Conservation (phyloP, 2,329 filamentous ascomycete species). For the Venturia effusa region DNA sequence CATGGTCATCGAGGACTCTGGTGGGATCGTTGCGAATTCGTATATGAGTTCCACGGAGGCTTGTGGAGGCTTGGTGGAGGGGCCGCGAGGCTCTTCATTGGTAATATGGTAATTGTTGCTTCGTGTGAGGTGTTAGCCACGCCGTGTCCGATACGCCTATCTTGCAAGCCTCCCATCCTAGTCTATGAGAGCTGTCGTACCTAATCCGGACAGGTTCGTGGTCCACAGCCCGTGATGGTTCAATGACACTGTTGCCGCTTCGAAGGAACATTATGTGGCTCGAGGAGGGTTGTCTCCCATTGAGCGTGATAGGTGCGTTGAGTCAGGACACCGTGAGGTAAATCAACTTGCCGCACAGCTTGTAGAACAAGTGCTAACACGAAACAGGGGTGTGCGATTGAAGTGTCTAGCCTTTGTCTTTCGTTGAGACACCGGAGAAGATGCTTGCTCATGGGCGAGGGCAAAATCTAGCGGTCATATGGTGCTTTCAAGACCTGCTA, state of each 20-base stretch:
- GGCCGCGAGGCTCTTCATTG: neutral
- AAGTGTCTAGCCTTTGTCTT: neutral
- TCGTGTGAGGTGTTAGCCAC: neutral
- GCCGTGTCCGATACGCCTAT: neutral
- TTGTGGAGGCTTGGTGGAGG: too few relatives aligned
- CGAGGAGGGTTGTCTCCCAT: neutral
- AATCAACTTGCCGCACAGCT: neutral
- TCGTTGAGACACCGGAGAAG: neutral
- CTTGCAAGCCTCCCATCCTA: neutral
- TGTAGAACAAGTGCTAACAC: neutral
- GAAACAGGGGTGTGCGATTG: neutral
- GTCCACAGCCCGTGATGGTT: neutral
- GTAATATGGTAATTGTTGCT: neutral
- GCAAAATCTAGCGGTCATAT: neutral
- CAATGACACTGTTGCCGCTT: neutral
- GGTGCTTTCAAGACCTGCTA: neutral
- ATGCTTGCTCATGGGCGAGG: neutral
- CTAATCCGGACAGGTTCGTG: neutral
- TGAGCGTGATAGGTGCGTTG: neutral
- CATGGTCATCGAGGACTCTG: too few relatives aligned
- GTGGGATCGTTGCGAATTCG: too few relatives aligned
- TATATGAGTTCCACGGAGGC: too few relatives aligned
- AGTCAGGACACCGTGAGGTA: neutral
- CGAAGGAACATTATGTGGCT: neutral
- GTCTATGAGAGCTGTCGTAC: neutral